A percentile compares a stretch with the other conserved stretches of the same genome.
phyloP scores from a whole-genome alignment of 2,329 filamentous ascomycete species.

The Arthroderma sp. region DNA sequence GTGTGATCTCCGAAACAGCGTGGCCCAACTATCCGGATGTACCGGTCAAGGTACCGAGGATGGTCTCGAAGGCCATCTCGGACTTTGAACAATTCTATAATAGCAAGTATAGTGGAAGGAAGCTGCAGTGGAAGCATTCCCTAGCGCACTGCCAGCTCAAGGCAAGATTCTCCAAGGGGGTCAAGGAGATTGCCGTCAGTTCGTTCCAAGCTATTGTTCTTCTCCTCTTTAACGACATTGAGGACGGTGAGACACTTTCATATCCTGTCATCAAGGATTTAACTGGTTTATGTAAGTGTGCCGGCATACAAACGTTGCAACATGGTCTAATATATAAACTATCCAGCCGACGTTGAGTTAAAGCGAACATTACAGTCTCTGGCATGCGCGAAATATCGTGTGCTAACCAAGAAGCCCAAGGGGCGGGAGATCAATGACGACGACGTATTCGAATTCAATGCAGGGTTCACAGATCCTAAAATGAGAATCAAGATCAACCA shows the following conservation, averaged over 20 bases:
- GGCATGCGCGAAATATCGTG: conserved; percentile 76
- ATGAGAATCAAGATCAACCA: conserved; percentile 97
- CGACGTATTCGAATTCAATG: conserved; percentile 78
- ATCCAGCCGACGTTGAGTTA: conserved; percentile 56
- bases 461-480: conserved; percentile 62
- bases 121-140: conserved; percentile 81
- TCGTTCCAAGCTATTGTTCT: conserved; percentile 87
- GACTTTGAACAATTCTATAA: conserved; percentile 80
- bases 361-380: conserved; percentile 87
- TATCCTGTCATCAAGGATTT: conserved; percentile 64
- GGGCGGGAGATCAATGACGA: conserved; percentile 63
- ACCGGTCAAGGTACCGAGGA: conserved; percentile 57
- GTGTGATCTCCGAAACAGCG: conserved; percentile 75
- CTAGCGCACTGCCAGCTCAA: conserved; percentile 83
- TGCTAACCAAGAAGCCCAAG: conserved; percentile 74
- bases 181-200: conserved; percentile 80
- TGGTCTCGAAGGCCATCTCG: conserved; percentile 62
- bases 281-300: conserved; percentile 53
- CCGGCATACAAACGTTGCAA: background rate
- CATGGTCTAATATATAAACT: background rate
- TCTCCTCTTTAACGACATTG: conserved; percentile 70
- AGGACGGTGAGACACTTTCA: conserved; percentile 49
- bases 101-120: conserved; percentile 74
- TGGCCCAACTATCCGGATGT: conserved; percentile 87
- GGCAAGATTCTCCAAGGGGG: conserved; percentile 63